Conservation (phyloP, 345 rosid species). For the Lepidium sativum region DNA sequence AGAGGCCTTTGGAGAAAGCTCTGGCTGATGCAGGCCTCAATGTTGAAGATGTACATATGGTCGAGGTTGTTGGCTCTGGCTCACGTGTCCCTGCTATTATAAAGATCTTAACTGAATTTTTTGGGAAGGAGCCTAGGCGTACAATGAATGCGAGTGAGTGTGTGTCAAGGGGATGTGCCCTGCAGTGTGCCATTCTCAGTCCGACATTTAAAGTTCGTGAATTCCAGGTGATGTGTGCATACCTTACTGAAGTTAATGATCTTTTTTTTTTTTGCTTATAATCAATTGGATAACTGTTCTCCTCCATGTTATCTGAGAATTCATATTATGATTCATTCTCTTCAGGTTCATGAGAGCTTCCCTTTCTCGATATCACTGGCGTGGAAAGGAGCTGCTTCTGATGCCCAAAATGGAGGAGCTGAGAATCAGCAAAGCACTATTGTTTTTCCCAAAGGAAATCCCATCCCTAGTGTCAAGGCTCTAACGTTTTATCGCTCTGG, state of each 20-base stretch:
- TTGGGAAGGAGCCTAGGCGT: slow-evolving; percentile 92
- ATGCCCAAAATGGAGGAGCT: slow-evolving; percentile 46
- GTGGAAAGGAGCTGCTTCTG: slow-evolving; percentile 75
- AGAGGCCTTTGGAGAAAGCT: slow-evolving; percentile 80
- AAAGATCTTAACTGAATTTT: slow-evolving; percentile 76
- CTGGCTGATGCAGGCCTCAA: slow-evolving; percentile 79
- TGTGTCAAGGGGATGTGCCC: slow-evolving; percentile 81
- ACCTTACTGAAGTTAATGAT: background rate
- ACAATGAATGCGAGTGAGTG: slow-evolving; percentile 99
- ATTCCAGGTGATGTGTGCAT: slow-evolving; percentile 55
- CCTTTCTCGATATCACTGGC: slow-evolving; percentile 73
- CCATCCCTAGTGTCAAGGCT: slow-evolving; percentile 79
- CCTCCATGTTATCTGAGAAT: background rate
- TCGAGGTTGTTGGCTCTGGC: slow-evolving; percentile 88
- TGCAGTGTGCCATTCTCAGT: slow-evolving; percentile 94
- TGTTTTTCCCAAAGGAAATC: slow-evolving; percentile 83
- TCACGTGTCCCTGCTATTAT: slow-evolving; percentile 82
- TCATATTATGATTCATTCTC: background rate
- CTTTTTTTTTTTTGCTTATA: background rate
- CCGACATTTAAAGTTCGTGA: slow-evolving; percentile 96
- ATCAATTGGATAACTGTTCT: background rate
- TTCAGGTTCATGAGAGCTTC: slow-evolving; percentile 79
- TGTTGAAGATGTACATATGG: slow-evolving; percentile 68
- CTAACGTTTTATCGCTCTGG: slow-evolving; percentile 71
- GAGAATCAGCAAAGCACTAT: slow-evolving; percentile 71